These are phyloP conservation scores for Discostella stelligeroides DNA, from an alignment of 108 stramenopile genomes.

Conservation along the genomic window DNA sequence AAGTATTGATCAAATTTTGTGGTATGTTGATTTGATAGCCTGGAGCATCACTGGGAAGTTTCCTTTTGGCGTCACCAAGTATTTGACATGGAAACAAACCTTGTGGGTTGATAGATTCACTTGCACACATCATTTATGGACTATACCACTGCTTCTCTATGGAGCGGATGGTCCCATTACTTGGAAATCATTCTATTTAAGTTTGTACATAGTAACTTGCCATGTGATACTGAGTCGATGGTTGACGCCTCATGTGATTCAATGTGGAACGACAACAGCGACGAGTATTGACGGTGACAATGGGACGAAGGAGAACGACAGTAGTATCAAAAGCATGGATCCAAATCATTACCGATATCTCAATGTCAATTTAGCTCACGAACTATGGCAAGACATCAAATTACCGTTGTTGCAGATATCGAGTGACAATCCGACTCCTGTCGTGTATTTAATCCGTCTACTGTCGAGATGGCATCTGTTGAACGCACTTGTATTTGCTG, in stretches of 20 bases:
- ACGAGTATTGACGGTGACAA: conserved; percentile 4
- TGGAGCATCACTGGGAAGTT: conserved; percentile 56
- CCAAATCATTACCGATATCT: conserved; percentile 52
- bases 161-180: conserved; percentile 40
- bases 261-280: conserved; percentile 9
- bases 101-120: conserved; percentile 64
- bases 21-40: conserved; percentile 67
- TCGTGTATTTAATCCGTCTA: conserved; percentile 55
- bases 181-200: conserved; percentile 53
- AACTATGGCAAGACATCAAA: conserved; percentile 72
- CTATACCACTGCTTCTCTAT: conserved; percentile 74
- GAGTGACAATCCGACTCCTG: conserved; percentile 49
- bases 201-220: conserved; percentile 52
- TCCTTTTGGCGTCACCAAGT: conserved; percentile 76
- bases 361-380: conserved; percentile 75
- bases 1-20: conserved; percentile 80
- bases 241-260: conserved; percentile 63
- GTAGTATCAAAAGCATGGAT: conserved; percentile 19
- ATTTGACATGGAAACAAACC: conserved; percentile 75
- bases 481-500: conserved; percentile 57
- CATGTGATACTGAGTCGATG: conserved; percentile 64
- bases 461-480: conserved; percentile 73
- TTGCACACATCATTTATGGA: conserved; percentile 85
- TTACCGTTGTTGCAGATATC: conserved; percentile 61
- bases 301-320: not conserved